phyloP scores from a whole-genome alignment of 2,329 filamentous ascomycete species.

The Fusarium virguliforme region DNA sequence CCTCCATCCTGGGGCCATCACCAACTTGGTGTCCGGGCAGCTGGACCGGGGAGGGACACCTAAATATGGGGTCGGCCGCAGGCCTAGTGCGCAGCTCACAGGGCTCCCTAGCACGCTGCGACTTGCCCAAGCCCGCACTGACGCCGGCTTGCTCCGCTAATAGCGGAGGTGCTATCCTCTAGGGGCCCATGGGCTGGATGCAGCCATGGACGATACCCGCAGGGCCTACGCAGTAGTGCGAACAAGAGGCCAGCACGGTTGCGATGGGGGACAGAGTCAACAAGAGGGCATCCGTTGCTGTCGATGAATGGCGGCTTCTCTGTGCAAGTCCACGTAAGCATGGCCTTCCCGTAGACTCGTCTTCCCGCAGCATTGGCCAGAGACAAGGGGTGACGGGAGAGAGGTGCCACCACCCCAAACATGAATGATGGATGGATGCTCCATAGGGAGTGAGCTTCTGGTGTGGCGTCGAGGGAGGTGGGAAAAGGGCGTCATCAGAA shows the following conservation, averaged over 20 bases:
- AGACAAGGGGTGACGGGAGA: slow-evolving; percentile 37
- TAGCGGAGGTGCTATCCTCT: slow-evolving; percentile 45
- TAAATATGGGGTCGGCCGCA: slow-evolving; percentile 50
- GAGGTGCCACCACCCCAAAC: slow-evolving; percentile 36
- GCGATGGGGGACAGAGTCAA: slow-evolving; percentile 22
- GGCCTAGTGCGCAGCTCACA: slow-evolving; percentile 40
- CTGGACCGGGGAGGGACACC: slow-evolving; percentile 45
- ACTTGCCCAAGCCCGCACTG: slow-evolving; percentile 43
- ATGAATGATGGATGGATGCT: slow-evolving; percentile 25
- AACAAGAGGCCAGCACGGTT: slow-evolving; percentile 29
- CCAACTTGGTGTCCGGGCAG: slow-evolving; percentile 30
- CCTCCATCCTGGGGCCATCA: slow-evolving; percentile 32
- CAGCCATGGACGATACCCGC: slow-evolving; percentile 29
- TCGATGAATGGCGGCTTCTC: not conserved
- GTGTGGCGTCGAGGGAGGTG: slow-evolving; percentile 43
- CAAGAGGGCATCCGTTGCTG: slow-evolving; percentile 1
- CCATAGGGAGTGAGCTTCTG: slow-evolving; percentile 44
- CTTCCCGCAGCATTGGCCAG: slow-evolving; percentile 19
- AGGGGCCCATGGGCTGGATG: slow-evolving; percentile 31
- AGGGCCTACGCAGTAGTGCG: slow-evolving; percentile 17
- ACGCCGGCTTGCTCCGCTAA: slow-evolving; percentile 48
- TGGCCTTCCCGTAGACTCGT: slow-evolving; percentile 14
- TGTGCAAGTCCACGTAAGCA: not conserved
- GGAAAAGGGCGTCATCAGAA: slow-evolving; percentile 37
- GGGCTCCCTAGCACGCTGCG: slow-evolving; percentile 39